These are phyloP conservation scores for Colletotrichum sp. DNA, from an alignment of 2,329 filamentous ascomycete genomes.

Conservation along the genomic window DNA sequence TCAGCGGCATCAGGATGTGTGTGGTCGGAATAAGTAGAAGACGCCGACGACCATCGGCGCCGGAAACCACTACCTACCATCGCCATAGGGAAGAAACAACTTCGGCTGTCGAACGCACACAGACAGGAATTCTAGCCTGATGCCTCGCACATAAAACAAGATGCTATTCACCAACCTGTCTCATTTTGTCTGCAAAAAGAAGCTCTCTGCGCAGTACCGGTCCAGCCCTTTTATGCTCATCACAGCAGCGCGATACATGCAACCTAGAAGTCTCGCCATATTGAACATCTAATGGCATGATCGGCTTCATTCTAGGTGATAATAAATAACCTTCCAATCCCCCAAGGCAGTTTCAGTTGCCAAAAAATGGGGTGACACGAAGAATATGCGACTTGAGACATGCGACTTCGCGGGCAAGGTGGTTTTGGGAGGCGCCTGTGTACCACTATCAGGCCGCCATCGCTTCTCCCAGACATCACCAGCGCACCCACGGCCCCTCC, in stretches of 20 bases:
- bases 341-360: no score
- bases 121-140: fast-evolving
- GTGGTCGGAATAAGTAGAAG: background rate
- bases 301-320: background rate
- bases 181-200: no score
- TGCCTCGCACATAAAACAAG: background rate
- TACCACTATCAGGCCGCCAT: no score
- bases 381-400: no score
- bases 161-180: no score
- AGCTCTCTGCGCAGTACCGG: background rate
- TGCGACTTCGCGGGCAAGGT: no score
- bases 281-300: no score
- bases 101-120: background rate
- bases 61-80: background rate
- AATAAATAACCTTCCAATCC: no score
- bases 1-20: fast-evolving
- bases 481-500: background rate
- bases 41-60: background rate
- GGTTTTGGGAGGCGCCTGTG: no score
- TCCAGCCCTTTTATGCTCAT: background rate
- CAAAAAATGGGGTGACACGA: no score
- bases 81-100: background rate
- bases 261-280: background rate
- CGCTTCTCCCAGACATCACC: background rate
- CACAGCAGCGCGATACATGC: background rate